Percentiles rank a stretch among this genome's conserved stretches.
phyloP scores from a whole-genome alignment of 176 grass and related monocot species.

The Ensete ventricosum region DNA sequence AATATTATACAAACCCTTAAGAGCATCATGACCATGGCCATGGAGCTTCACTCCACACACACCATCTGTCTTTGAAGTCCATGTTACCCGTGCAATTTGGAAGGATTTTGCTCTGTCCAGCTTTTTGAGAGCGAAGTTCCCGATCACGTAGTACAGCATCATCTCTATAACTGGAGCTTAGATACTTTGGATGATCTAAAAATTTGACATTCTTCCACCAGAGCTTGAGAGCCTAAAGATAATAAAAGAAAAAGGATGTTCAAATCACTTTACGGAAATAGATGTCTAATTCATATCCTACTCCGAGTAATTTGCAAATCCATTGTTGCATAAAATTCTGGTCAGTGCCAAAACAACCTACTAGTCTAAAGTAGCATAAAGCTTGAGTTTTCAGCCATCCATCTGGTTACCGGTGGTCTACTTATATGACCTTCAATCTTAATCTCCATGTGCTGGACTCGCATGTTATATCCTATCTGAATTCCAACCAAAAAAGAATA shows the following conservation, averaged over 20 bases:
- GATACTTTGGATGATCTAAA: conserved; percentile 75
- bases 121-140: conserved; percentile 25
- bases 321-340: background rate
- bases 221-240: conserved; percentile 61
- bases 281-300: too few relatives aligned
- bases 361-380: too few relatives aligned
- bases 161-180: conserved; percentile 38
- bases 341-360: too few relatives aligned
- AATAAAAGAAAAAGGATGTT: background rate
- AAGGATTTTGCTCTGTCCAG: conserved; percentile 17
- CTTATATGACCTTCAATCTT: too few relatives aligned
- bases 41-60: conserved; percentile 69
- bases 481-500: too few relatives aligned
- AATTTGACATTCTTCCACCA: conserved; percentile 82
- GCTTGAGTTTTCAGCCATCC: too few relatives aligned
- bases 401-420: too few relatives aligned
- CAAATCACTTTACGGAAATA: background rate
- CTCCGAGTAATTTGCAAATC: background rate
- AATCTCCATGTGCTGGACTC: background rate
- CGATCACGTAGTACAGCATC: conserved; percentile 51
- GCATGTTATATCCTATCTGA: background rate
- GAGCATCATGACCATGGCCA: conserved; percentile 72
- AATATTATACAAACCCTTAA: too few relatives aligned
- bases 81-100: background rate
- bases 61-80: conserved; percentile 30